Evolutionary conservation across 129 eudicot genomes (phyloP), one percentile per base, ranked within the genome.

Genomic region (Escallonia rubra): DNA sequence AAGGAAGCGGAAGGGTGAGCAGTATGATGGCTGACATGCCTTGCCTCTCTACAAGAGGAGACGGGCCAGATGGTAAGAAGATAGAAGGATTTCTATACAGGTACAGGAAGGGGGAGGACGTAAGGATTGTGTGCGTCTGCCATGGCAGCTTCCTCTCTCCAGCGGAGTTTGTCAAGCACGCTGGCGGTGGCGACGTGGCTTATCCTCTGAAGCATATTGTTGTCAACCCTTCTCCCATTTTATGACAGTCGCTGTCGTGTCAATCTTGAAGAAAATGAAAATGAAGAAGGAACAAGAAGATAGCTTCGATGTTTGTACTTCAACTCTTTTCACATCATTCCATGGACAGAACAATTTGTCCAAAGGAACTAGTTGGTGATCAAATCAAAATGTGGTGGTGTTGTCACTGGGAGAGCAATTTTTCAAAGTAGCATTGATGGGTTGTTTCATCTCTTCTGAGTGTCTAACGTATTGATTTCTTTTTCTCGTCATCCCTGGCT

Each of bases 121-220:
- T 87, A 43, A 79, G 65, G 50, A 87, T 91, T 59, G 78, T 91
- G 7, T 91, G 97, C 64, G 96, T 83, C 3, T 91, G 97, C 62
- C 97, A 91, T 65, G 96, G 90, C 11, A 58, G 68, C 66, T 87
- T 79, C 46, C 70, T 87, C 62, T 65, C 90, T 3, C 97, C 97
- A 3, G 82, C 86, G 0, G 90, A 90, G 67, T 90, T 91, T 65
- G 85, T 91, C 3, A 81, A 85, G 73, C 97, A 91, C 34, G 97
- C 83, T 0, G 97, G 97, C 1, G 88, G 93, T 4, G 84, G 71
- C 7, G 86, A 83, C 3, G 93, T 91, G 5, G 82, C 64, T 5
- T 66, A 85, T 71, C 97, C 97, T 0, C 41, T 76, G 15, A 83
- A 68, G 72, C 90, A 85, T 41, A 91, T 91, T 13, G 74, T 76